These are phyloP conservation scores for Crithidia expoeki DNA, from an alignment of 208 protist genomes.

Conservation along the genomic window DNA sequence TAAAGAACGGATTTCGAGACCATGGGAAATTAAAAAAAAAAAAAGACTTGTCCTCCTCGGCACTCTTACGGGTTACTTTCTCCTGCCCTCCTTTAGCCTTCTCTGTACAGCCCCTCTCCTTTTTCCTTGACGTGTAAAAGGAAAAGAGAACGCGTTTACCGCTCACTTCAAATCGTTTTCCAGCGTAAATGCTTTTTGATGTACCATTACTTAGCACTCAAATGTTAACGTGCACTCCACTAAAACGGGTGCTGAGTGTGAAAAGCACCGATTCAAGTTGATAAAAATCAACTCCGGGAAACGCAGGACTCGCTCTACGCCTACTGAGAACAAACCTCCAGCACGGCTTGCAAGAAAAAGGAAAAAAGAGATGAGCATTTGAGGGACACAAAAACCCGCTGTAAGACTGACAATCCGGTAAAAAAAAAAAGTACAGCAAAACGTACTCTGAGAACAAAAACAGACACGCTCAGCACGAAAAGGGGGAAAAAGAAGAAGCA, in stretches of 20 bases:
- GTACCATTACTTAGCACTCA: constrained; percentile 1
- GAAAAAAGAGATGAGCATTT: no score
- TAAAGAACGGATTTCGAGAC: neutral
- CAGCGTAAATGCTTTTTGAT: neutral
- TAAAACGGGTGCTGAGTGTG: no score
- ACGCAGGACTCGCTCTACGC: no score
- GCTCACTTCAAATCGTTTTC: neutral
- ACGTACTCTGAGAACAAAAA: no score
- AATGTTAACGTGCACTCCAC: neutral
- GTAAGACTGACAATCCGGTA: neutral
- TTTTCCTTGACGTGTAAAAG: neutral
- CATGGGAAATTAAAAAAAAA: neutral
- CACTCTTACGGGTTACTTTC: no score
- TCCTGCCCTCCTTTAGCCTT: neutral
- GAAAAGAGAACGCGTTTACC: neutral
- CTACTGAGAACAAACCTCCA: no score
- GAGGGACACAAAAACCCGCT: no score
- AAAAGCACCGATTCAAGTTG: no score
- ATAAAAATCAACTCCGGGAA: no score
- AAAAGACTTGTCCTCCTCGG: no score
- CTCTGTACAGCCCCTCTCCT: no score
- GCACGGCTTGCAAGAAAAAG: no score
- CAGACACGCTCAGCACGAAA: neutral
- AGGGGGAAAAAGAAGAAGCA: constrained; percentile 27
- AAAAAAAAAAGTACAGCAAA: neutral